A percentile compares a stretch with the other conserved stretches of the same genome.
These are phyloP conservation scores for Xylariaceae sp. DNA, from an alignment of 2,329 filamentous ascomycete species.

Conservation along the genomic window DNA sequence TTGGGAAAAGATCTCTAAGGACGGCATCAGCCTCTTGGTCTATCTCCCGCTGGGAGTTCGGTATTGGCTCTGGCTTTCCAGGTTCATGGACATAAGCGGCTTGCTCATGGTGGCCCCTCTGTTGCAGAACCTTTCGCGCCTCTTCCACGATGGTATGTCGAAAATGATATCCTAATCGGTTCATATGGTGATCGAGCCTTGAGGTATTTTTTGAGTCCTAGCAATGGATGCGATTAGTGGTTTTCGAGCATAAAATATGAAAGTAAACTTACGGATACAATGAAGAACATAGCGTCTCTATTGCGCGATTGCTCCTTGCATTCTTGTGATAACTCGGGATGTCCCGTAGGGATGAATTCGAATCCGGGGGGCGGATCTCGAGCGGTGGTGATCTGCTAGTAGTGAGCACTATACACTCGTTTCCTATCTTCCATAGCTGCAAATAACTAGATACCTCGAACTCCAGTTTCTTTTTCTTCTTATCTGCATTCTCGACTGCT, in stretches of 20 bases:
- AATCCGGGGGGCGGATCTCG: conserved; percentile 63
- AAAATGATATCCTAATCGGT: conserved; percentile 67
- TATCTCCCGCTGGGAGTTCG: conserved; percentile 63
- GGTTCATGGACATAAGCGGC: conserved; percentile 32
- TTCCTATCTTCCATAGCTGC: conserved; percentile 1
- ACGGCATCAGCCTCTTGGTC: conserved; percentile 67
- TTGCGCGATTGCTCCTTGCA: conserved; percentile 71
- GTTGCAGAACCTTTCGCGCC: conserved; percentile 45
- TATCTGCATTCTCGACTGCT: conserved; percentile 68
- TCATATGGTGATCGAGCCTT: conserved; percentile 57
- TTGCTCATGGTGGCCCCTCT: conserved; percentile 36
- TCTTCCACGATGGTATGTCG: conserved; percentile 64
- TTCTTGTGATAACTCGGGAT: conserved; percentile 62
- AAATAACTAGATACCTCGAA: conserved; percentile 55
- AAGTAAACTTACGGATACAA: conserved; percentile 62
- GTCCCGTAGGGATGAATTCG: conserved; percentile 66
- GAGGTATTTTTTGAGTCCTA: conserved; percentile 45
- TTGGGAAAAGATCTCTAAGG: conserved; percentile 67
- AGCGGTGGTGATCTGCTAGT: conserved; percentile 56
- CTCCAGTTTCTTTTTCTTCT: conserved; percentile 68
- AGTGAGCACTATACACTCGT: conserved; percentile 30
- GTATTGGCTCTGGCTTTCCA: conserved; percentile 62
- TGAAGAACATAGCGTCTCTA: conserved; percentile 67
- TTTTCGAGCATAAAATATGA: conserved; percentile 24
- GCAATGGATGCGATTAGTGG: conserved; percentile 23